Evolutionary conservation across 2,329 filamentous ascomycete species (phyloP).

Genomic region (Chrysoporthe austroafricana): DNA sequence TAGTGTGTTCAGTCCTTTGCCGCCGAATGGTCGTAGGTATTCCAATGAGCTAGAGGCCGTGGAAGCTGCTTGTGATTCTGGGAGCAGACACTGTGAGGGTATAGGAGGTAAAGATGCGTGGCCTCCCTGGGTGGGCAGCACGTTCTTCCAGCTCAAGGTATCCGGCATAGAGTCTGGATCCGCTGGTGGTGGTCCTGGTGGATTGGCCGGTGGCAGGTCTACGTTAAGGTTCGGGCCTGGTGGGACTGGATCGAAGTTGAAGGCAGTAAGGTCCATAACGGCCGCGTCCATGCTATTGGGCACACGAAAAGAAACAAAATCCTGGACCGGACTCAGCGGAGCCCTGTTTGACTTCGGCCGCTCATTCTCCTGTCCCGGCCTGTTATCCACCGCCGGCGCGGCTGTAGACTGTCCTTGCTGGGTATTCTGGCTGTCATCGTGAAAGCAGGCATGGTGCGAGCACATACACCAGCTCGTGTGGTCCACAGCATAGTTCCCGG

Average conservation of each 20-base stretch:
- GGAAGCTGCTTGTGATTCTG: slow-evolving; percentile 55
- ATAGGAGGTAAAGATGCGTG: slow-evolving; percentile 47
- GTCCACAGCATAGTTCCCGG: slow-evolving; percentile 40
- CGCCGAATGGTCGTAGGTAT: slow-evolving; percentile 59
- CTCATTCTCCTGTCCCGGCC: slow-evolving; percentile 55
- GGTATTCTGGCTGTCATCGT: slow-evolving; percentile 51
- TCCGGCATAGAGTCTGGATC: slow-evolving; percentile 52
- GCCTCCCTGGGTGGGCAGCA: slow-evolving; percentile 45
- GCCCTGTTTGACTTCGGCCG: slow-evolving; percentile 51
- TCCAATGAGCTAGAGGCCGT: slow-evolving; percentile 54
- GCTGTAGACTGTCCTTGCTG: slow-evolving; percentile 29
- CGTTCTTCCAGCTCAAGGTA: slow-evolving; percentile 56
- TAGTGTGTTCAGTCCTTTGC: slow-evolving; percentile 59
- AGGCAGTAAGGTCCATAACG: slow-evolving; percentile 45
- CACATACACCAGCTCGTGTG: slow-evolving; percentile 64
- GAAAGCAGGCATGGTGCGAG: slow-evolving; percentile 65
- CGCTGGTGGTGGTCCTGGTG: slow-evolving; percentile 18
- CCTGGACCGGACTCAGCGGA: slow-evolving; percentile 56
- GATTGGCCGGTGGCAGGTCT: slow-evolving; percentile 17
- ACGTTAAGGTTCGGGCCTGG: slow-evolving; percentile 38
- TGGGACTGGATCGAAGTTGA: slow-evolving; percentile 41
- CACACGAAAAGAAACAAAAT: slow-evolving; percentile 46
- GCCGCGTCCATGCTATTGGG: slow-evolving; percentile 43
- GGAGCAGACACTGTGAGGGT: slow-evolving; percentile 54
- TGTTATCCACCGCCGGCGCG: slow-evolving; percentile 26